A percentile compares a stretch with the other conserved stretches of the same genome.
phyloP scores from a whole-genome alignment of 495 filamentous ascomycete genomes.

The Aspergillus egyptiacus region DNA sequence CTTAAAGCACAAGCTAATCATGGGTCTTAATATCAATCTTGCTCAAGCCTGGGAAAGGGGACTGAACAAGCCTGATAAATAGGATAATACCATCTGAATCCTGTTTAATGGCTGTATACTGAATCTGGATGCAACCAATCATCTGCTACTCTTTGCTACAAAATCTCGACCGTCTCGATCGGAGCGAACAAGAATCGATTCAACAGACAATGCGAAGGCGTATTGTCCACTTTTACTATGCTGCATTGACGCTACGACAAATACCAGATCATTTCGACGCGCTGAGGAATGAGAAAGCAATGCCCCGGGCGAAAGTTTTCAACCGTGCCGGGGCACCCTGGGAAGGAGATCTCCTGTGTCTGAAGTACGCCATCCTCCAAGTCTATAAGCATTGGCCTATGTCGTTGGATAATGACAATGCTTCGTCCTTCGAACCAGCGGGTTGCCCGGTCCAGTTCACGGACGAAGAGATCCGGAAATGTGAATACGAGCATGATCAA shows the following conservation, averaged over 20 bases:
- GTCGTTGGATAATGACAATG: conserved; percentile 9
- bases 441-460: conserved; percentile 20
- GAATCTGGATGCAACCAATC: too few relatives aligned
- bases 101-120: too few relatives aligned
- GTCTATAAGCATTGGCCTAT: conserved; percentile 20
- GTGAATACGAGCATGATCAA: conserved; percentile 8
- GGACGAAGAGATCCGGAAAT: conserved; percentile 15
- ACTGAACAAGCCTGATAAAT: too few relatives aligned
- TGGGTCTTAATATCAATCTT: too few relatives aligned
- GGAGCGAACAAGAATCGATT: conserved; percentile 15
- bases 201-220: conserved; percentile 24
- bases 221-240: conserved; percentile 25
- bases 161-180: conserved; percentile 16
- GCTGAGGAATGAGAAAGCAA: conserved; percentile 16
- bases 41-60: too few relatives aligned
- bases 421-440: not conserved
- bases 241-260: conserved; percentile 20
- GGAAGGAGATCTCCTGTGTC: conserved; percentile 21
- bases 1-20: too few relatives aligned
- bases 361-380: conserved; percentile 19
- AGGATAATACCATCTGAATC: too few relatives aligned
- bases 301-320: conserved; percentile 25
- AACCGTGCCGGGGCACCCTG: conserved; percentile 16
- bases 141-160: too few relatives aligned
- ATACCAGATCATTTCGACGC: conserved; percentile 27